Evolutionary conservation across 305 asterid species (phyloP).

Genomic region (Fraxinus angustifolia): DNA sequence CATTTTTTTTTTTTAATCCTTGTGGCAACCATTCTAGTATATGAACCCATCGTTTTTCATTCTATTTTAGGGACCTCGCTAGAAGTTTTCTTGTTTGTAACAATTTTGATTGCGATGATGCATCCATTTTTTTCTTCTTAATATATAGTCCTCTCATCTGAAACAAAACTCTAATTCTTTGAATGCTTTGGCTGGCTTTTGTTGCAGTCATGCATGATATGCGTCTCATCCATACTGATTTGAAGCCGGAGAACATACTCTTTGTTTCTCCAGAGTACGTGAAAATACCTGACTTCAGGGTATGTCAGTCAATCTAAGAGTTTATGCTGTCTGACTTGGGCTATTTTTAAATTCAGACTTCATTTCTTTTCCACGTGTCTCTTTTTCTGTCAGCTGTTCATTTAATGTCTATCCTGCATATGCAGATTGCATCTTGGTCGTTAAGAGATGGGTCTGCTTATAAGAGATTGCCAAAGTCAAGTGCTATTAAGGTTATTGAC

Average conservation of each 20-base stretch:
- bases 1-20: not conserved
- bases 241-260: conserved; percentile 91
- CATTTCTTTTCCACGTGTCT: not conserved
- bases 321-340: not conserved
- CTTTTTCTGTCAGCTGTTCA: not conserved
- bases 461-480: conserved; percentile 75
- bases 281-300: conserved; percentile 84
- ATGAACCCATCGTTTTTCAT: not conserved
- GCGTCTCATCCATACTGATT: conserved; percentile 81
- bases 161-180: not conserved
- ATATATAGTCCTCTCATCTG: not conserved
- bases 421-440: conserved; percentile 64
- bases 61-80: not conserved
- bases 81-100: not conserved
- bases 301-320: conserved; percentile 19
- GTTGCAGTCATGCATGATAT: conserved; percentile 89
- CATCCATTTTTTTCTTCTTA: not conserved
- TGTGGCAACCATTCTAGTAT: not conserved
- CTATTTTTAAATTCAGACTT: not conserved
- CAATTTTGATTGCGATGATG: not conserved
- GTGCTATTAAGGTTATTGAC: conserved; percentile 87
- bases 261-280: conserved; percentile 74
- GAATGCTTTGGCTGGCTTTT: not conserved
- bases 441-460: conserved; percentile 58
- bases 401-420: conserved; percentile 20